Evolutionary conservation across 75 land plant species (phyloP).

Genomic region (Pinus taeda): DNA sequence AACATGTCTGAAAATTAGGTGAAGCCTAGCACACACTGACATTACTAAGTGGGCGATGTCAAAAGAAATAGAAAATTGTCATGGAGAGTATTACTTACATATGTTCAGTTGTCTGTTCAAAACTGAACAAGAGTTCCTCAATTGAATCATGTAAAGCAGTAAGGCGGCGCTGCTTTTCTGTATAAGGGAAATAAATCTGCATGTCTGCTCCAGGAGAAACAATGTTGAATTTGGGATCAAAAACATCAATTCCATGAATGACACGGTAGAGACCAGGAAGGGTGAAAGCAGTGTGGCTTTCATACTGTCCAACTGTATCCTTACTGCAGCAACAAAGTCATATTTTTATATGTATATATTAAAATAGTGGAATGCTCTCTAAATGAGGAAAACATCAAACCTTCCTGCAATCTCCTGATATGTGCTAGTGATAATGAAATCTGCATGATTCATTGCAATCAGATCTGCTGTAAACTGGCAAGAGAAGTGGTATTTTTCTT

Average conservation of each 20-base stretch:
- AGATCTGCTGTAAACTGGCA: slow-evolving; percentile 83
- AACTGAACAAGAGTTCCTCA: slow-evolving; percentile 46
- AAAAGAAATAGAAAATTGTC: too few species aligned
- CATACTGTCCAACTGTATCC: slow-evolving; percentile 67
- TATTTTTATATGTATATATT: too few species aligned
- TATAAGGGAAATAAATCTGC: slow-evolving; percentile 55
- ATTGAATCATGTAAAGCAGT: slow-evolving; percentile 50
- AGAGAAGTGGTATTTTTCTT: slow-evolving; percentile 75
- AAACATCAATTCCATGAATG: slow-evolving; percentile 71
- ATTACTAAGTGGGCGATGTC: too few species aligned
- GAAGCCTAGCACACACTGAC: too few species aligned
- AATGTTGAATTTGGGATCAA: slow-evolving; percentile 81
- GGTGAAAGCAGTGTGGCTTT: slow-evolving; percentile 67
- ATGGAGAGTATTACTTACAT: slow-evolving; percentile 28
- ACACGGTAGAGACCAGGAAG: slow-evolving; percentile 70
- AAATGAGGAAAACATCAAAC: slow-evolving; percentile 13
- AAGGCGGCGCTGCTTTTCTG: slow-evolving; percentile 45
- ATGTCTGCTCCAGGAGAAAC: slow-evolving; percentile 72
- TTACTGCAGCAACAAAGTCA: slow-evolving; percentile 31
- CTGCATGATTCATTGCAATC: slow-evolving; percentile 78
- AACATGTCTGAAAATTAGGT: too few species aligned
- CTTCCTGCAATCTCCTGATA: slow-evolving; percentile 85
- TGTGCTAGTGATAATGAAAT: slow-evolving; percentile 81
- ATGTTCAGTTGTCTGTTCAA: slow-evolving; percentile 47
- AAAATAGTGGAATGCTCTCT: too few species aligned